A percentile compares a stretch with the other conserved stretches of the same genome.
Conservation (phyloP, 208 protist genomes). For the Leishmania lainsoni region DNA sequence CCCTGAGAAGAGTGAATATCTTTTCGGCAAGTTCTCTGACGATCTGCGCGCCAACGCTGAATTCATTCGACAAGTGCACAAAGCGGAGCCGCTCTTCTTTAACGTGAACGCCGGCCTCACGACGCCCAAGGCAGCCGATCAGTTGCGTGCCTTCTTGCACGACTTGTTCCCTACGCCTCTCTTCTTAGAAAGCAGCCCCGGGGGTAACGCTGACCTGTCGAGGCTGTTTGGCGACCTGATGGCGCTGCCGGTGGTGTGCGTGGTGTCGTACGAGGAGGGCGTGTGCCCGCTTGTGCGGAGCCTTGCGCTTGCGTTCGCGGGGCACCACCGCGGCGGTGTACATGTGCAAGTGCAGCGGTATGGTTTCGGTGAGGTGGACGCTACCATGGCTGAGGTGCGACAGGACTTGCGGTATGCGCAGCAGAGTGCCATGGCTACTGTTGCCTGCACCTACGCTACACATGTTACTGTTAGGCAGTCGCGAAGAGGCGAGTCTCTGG, state of each 20-base stretch:
- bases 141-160: constrained; percentile 33
- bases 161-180: constrained; percentile 20
- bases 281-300: constrained; percentile 57
- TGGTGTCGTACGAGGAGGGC: constrained; percentile 41
- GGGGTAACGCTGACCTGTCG: constrained; percentile 9
- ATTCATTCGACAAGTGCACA: constrained; percentile 22
- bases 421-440: constrained; percentile 32
- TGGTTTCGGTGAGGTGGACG: constrained; percentile 20
- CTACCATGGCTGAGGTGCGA: constrained; percentile 18
- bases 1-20: constrained; percentile 8
- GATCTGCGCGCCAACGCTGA: constrained; percentile 19
- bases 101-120: constrained; percentile 43
- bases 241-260: constrained; percentile 41
- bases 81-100: constrained; percentile 36
- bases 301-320: constrained; percentile 43
- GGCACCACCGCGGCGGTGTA: constrained; percentile 36
- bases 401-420: constrained; percentile 22
- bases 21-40: constrained; percentile 23
- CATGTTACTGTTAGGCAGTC: neutral
- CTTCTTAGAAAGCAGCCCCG: constrained; percentile 25
- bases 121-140: neutral
- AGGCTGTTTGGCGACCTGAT: constrained; percentile 38
- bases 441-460: constrained; percentile 30
- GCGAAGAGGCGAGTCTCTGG: constrained; percentile 4
- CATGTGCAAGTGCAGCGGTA: constrained; percentile 2